phyloP scores from a whole-genome alignment of 305 asterid genomes.

The Andrographis paniculata region DNA sequence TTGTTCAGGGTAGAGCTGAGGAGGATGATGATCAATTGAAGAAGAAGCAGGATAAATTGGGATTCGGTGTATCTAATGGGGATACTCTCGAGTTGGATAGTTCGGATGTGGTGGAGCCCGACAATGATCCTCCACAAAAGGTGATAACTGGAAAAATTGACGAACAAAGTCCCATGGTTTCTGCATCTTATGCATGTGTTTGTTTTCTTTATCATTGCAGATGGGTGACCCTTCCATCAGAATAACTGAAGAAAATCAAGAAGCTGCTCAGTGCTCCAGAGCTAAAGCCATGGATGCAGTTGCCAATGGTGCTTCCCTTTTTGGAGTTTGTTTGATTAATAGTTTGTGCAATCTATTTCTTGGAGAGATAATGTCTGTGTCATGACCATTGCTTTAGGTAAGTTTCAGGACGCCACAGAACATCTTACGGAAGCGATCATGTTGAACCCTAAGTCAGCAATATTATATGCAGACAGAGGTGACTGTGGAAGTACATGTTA shows the following conservation, averaged over 20 bases:
- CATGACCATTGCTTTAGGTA: slow-evolving; percentile 31
- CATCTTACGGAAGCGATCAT: slow-evolving; percentile 59
- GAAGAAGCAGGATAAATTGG: not conserved
- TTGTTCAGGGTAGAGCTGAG: too few relatives aligned
- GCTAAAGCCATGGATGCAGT: slow-evolving; percentile 57
- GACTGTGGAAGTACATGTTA: slow-evolving; percentile 3
- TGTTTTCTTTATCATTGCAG: slow-evolving; percentile 26
- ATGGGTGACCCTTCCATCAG: slow-evolving; percentile 68
- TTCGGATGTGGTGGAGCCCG: slow-evolving; percentile 53
- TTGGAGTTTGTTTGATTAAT: not conserved
- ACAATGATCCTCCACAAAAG: slow-evolving; percentile 50
- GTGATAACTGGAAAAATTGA: slow-evolving; percentile 20
- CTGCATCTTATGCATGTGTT: not conserved
- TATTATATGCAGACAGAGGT: slow-evolving; percentile 67
- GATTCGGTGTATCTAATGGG: not conserved
- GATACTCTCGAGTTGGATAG: slow-evolving; percentile 43
- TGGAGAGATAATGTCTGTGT: not conserved
- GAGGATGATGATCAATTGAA: too few relatives aligned
- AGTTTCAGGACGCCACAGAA: slow-evolving; percentile 43
- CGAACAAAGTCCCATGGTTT: not conserved
- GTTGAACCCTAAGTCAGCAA: slow-evolving; percentile 67
- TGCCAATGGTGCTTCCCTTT: slow-evolving; percentile 34
- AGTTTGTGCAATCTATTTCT: slow-evolving; percentile 1
- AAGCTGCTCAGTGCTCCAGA: slow-evolving; percentile 48
- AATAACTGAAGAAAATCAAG: slow-evolving; percentile 59